Percentiles rank a stretch among this genome's conserved stretches.
phyloP scores from a whole-genome alignment of 192 early-diverging fungal species.

The Coemansia sp. region DNA sequence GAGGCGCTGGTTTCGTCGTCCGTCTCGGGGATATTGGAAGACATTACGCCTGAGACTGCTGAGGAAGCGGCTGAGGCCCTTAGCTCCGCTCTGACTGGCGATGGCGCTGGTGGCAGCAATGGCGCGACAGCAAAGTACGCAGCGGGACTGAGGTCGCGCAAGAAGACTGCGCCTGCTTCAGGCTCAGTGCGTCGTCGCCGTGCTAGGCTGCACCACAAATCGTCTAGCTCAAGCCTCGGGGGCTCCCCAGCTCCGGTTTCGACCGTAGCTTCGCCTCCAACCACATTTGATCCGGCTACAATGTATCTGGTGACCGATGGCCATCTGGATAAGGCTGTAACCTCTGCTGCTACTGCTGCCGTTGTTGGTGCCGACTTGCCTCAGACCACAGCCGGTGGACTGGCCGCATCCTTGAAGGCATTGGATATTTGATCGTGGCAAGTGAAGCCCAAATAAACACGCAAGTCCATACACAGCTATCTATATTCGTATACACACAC shows the following conservation, averaged over 20 bases:
- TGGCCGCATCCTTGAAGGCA: neutral
- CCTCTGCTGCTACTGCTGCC: neutral
- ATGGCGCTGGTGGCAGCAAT: neutral
- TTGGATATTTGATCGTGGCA: constrained; percentile 2
- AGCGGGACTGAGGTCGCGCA: constrained; percentile 22
- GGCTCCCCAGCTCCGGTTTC: neutral
- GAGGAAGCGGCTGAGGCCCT: constrained; percentile 40
- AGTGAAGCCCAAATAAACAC: neutral
- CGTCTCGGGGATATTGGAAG: constrained; percentile 30
- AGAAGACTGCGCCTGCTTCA: constrained; percentile 35
- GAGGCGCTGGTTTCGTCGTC: constrained; percentile 1
- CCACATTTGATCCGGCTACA: neutral
- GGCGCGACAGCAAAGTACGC: constrained; percentile 16
- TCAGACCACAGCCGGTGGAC: neutral
- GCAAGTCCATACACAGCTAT: neutral
- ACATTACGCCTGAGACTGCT: constrained; percentile 21
- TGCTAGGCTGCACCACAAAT: constrained; percentile 35
- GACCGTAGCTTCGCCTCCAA: neutral
- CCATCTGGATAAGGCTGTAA: neutral
- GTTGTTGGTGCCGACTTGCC: neutral
- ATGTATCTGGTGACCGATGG: neutral
- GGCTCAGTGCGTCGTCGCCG: constrained; percentile 48
- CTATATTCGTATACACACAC: too few species aligned
- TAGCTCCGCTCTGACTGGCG: constrained; percentile 27
- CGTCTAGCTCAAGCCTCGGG: constrained; percentile 26